Conservation (phyloP, 2,329 filamentous ascomycete species). For the Calonectria pteridis region DNA sequence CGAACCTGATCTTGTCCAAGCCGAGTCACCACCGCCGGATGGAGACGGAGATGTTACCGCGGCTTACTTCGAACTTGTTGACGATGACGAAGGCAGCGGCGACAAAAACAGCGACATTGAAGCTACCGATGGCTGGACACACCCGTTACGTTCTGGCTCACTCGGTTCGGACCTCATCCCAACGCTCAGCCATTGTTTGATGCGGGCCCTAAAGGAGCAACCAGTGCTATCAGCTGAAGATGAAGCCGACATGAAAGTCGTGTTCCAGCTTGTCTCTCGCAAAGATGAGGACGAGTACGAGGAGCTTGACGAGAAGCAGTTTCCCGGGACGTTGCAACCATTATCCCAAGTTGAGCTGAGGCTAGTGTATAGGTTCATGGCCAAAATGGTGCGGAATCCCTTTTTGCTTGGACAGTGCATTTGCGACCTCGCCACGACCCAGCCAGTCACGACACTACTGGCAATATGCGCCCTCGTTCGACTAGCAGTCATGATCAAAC, state of each 20-base stretch:
- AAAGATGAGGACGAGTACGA: not conserved
- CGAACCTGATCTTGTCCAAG: not conserved
- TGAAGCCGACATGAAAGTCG: not conserved
- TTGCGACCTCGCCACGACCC: not conserved
- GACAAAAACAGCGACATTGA: not conserved
- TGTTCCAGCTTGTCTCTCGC: not conserved
- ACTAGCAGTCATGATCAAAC: not conserved
- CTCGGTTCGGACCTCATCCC: not conserved
- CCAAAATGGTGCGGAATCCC: not conserved
- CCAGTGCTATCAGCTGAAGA: not conserved
- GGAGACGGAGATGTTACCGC: not conserved
- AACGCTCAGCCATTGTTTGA: not conserved
- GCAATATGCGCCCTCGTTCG: not conserved
- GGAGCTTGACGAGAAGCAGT: not conserved
- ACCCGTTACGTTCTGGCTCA: not conserved
- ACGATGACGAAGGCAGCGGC: not conserved
- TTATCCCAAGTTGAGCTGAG: not conserved
- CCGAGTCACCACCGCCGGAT: not conserved
- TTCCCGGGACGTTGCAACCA: not conserved
- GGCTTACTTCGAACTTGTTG: not conserved
- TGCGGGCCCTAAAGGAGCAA: not conserved
- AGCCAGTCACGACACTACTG: not conserved
- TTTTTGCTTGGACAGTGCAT: not conserved
- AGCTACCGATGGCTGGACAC: not conserved
- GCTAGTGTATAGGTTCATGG: not conserved